phyloP scores from a whole-genome alignment of 1,284 basidiomycete species.

The Ceratorhiza oryzae-sativae region DNA sequence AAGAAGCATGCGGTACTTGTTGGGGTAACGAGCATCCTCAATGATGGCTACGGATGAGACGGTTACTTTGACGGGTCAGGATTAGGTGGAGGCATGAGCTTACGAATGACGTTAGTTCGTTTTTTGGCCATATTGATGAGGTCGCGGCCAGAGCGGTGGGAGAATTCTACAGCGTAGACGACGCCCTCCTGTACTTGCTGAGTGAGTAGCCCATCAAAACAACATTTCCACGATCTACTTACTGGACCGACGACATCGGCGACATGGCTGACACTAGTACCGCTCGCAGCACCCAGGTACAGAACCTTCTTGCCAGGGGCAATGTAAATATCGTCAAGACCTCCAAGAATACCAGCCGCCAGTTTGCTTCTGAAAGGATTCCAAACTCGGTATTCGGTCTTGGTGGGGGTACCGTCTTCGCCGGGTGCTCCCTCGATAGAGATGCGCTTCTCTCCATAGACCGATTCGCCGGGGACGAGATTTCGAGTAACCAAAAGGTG shows the following conservation, averaged over 20 bases:
- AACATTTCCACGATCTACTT: constrained; percentile 53
- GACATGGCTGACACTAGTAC: constrained; percentile 98
- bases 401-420: constrained; percentile 65
- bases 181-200: constrained; percentile 75
- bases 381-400: constrained; percentile 98
- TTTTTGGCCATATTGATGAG: constrained; percentile 99
- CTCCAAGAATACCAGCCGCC: constrained; percentile 95
- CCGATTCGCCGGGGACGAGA: constrained; percentile 95
- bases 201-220: constrained; percentile 9
- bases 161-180: constrained; percentile 99
- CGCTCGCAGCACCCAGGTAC: constrained; percentile 96
- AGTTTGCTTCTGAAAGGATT: constrained; percentile 99
- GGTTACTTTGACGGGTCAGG: constrained; percentile 31
- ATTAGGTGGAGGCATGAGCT: constrained; percentile 50
- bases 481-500: constrained; percentile 98
- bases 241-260: constrained; percentile 98
- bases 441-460: constrained; percentile 98
- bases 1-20: constrained; percentile 94
- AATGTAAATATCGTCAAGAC: constrained; percentile 94
- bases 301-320: constrained; percentile 95
- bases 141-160: constrained; percentile 94
- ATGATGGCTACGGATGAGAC: constrained; percentile 74
- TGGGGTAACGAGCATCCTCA: constrained; percentile 94
- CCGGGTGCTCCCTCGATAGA: constrained; percentile 79
- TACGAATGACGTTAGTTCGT: constrained; percentile 98